These are phyloP conservation scores for Apiotrichum siamense DNA, from an alignment of 1,284 basidiomycete species.

Conservation along the genomic window DNA sequence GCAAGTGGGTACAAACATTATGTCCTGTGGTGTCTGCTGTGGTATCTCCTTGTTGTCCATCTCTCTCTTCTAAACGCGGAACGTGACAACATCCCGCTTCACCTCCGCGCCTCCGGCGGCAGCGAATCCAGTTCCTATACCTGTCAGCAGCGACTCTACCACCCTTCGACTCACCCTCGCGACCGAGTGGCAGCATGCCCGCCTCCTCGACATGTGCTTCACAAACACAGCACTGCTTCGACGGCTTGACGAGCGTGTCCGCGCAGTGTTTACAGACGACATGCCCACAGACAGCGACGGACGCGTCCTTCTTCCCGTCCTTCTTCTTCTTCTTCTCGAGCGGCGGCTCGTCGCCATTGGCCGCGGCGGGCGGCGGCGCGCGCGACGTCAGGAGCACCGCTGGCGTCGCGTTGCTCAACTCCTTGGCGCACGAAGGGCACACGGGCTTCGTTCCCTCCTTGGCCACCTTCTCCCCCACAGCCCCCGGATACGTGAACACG, in stretches of 20 bases:
- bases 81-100: slow-evolving; percentile 33
- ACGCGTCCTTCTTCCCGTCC: slow-evolving; percentile 34
- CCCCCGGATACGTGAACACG: slow-evolving; percentile 58
- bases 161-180: slow-evolving; percentile 60
- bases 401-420: slow-evolving; percentile 69
- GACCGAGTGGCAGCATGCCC: slow-evolving; percentile 49
- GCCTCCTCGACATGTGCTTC: slow-evolving; percentile 51
- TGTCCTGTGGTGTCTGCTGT: no score
- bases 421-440: slow-evolving; percentile 83
- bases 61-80: slow-evolving; percentile 31
- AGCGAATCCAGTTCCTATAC: slow-evolving; percentile 83
- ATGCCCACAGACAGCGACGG: slow-evolving; percentile 59
- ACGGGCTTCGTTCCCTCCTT: slow-evolving; percentile 53
- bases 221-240: slow-evolving; percentile 74
- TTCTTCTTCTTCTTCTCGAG: slow-evolving; percentile 34
- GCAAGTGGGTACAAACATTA: no score
- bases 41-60: background rate
- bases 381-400: slow-evolving; percentile 54
- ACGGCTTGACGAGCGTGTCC: slow-evolving; percentile 67
- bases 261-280: slow-evolving; percentile 80
- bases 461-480: slow-evolving; percentile 11
- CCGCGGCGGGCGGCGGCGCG: slow-evolving; percentile 9
- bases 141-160: slow-evolving; percentile 44
- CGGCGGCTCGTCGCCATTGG: slow-evolving; percentile 31
- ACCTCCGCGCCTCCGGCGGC: slow-evolving; percentile 82